Evolutionary conservation across 2,329 filamentous ascomycete species (phyloP).

Genomic region (Trichophyton mentagrophytes): DNA sequence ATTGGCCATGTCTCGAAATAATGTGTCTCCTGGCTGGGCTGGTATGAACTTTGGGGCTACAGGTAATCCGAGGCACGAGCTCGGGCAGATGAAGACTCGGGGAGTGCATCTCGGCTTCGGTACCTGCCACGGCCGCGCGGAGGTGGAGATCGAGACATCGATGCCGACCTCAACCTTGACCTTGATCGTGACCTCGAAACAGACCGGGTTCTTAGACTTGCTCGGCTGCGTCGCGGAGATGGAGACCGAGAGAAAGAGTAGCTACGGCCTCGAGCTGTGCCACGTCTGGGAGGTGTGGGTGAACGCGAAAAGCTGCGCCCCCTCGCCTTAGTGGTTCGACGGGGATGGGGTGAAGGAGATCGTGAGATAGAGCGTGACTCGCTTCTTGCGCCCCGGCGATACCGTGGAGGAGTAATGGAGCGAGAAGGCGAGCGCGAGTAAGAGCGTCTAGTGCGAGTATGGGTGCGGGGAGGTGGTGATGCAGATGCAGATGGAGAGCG

Average conservation of each 20-base stretch:
- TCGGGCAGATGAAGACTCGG: constrained; percentile 14
- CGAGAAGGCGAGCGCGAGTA: constrained; percentile 20
- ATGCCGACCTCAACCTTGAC: constrained; percentile 15
- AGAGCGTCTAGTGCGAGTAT: constrained; percentile 7
- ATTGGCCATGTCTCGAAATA: background rate
- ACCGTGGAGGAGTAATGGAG: constrained; percentile 20
- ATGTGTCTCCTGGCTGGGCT: background rate
- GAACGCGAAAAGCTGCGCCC: constrained; percentile 19
- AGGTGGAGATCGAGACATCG: constrained; percentile 15
- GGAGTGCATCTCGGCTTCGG: constrained; percentile 14
- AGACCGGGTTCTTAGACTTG: constrained; percentile 10
- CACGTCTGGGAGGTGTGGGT: constrained; percentile 20
- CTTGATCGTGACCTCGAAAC: constrained; percentile 16
- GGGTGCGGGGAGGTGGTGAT: constrained; percentile 17
- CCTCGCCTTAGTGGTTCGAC: constrained; percentile 12
- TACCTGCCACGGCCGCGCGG: constrained; percentile 7
- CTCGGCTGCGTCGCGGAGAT: constrained; percentile 14
- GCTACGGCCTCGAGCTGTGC: constrained; percentile 12
- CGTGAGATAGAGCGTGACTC: constrained; percentile 9
- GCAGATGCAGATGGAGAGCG: constrained; percentile 23
- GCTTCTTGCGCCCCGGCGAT: constrained; percentile 16
- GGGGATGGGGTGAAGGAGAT: constrained; percentile 20
- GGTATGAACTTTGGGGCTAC: background rate
- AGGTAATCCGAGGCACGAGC: constrained; percentile 13
- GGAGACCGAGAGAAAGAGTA: constrained; percentile 19